These are phyloP conservation scores for Lyophyllum decastes DNA, from an alignment of 768 basidiomycete species.

Conservation along the genomic window DNA sequence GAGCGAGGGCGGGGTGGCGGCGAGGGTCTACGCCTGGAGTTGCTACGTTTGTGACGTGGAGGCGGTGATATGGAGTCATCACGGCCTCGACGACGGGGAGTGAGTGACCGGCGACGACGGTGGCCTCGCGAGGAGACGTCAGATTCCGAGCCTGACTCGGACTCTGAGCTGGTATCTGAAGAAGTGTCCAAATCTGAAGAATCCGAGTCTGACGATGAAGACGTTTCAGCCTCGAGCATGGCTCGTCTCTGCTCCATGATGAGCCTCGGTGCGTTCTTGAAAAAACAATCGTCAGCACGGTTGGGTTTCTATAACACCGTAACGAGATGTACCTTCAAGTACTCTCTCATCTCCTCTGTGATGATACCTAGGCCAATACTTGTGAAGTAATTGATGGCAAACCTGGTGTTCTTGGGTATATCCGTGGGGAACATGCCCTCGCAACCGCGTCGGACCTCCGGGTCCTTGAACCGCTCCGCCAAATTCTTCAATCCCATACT, in stretches of 20 bases:
- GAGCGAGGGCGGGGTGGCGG: constrained; percentile 15
- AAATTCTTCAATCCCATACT: constrained; percentile 85
- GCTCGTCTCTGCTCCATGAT: constrained; percentile 95
- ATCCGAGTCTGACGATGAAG: constrained; percentile 32
- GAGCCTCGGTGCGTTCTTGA: constrained; percentile 84
- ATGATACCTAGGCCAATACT: constrained; percentile 87
- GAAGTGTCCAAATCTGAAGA: constrained; percentile 41
- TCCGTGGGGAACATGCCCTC: constrained; percentile 93
- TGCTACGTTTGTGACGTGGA: constrained; percentile 12
- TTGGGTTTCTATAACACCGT: not conserved
- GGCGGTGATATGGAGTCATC: constrained; percentile 15
- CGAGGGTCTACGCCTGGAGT: constrained; percentile 10
- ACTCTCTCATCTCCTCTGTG: constrained; percentile 97
- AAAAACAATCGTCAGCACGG: constrained; percentile 7
- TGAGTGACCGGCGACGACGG: constrained; percentile 26
- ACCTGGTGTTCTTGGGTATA: constrained; percentile 94
- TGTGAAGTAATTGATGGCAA: constrained; percentile 98
- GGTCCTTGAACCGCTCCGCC: constrained; percentile 89
- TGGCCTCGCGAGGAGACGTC: constrained; percentile 20
- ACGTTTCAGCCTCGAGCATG: constrained; percentile 70
- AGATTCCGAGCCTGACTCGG: constrained; percentile 24
- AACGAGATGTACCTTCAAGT: constrained; percentile 71
- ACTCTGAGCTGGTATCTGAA: constrained; percentile 26
- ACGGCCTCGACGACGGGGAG: constrained; percentile 23
- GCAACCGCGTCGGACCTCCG: constrained; percentile 73